Conservation (phyloP, 2,329 filamentous ascomycete genomes). For the Fusarium sp. region DNA sequence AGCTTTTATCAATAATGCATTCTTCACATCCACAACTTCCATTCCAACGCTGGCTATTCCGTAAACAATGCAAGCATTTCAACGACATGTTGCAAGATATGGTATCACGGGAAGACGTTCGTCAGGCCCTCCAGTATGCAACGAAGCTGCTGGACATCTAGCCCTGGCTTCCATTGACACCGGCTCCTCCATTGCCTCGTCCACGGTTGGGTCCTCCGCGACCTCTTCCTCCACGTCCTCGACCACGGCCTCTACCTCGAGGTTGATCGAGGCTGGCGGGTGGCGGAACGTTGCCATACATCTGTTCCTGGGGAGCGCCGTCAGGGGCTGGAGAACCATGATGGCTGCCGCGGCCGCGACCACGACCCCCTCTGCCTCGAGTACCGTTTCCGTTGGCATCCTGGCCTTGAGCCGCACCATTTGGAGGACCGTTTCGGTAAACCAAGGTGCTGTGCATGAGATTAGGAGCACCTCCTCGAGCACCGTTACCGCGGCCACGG, state of each 20-base stretch:
- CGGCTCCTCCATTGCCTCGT: slow-evolving; percentile 48
- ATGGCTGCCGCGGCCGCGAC: slow-evolving; percentile 49
- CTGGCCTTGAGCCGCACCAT: slow-evolving; percentile 47
- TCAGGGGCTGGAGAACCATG: slow-evolving; percentile 42
- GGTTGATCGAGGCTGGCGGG: slow-evolving; percentile 66
- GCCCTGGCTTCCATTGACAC: slow-evolving; percentile 37
- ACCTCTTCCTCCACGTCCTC: slow-evolving; percentile 57
- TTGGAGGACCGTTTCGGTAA: slow-evolving; percentile 59
- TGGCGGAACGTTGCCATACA: slow-evolving; percentile 70
- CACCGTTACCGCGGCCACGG: slow-evolving; percentile 55
- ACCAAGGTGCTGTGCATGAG: slow-evolving; percentile 66
- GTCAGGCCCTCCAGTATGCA: slow-evolving; percentile 4
- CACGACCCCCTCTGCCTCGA: slow-evolving; percentile 49
- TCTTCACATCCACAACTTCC: slow-evolving; percentile 28
- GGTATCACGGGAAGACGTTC: slow-evolving; percentile 6
- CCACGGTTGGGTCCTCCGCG: slow-evolving; percentile 53
- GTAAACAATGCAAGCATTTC: slow-evolving; percentile 13
- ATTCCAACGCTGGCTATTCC: slow-evolving; percentile 13
- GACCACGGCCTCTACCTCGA: slow-evolving; percentile 56
- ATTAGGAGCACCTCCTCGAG: slow-evolving; percentile 56
- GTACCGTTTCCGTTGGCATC: slow-evolving; percentile 47
- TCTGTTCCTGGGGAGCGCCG: slow-evolving; percentile 42
- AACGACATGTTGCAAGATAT: slow-evolving; percentile 16
- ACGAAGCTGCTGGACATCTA: slow-evolving; percentile 30
- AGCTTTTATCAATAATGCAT: slow-evolving; percentile 42